phyloP scores from a whole-genome alignment of 768 basidiomycete genomes.

The Leccinum aurantiacum region DNA sequence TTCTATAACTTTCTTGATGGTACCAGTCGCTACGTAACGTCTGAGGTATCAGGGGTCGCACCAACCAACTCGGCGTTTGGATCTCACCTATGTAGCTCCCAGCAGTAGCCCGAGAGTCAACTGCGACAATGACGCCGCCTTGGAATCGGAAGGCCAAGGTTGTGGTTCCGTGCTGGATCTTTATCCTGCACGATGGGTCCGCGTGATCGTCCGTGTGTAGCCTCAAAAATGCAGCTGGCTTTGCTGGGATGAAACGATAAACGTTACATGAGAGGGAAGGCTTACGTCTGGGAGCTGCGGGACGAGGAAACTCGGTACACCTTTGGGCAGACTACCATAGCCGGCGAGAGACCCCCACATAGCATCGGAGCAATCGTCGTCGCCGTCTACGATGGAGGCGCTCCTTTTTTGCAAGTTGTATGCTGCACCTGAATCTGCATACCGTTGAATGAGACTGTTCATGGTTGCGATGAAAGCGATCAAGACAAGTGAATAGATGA shows the following conservation, averaged over 20 bases:
- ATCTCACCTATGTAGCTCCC: slow-evolving; percentile 92
- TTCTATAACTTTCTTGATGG: slow-evolving; percentile 99
- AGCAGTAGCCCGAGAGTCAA: slow-evolving; percentile 97
- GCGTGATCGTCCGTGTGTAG: slow-evolving; percentile 95
- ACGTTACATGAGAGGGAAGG: slow-evolving; percentile 6
- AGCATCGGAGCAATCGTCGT: slow-evolving; percentile 63
- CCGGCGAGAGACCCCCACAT: slow-evolving; percentile 85
- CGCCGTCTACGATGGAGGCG: slow-evolving; percentile 50
- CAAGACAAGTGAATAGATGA: slow-evolving; percentile 22
- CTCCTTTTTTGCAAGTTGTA: slow-evolving; percentile 49
- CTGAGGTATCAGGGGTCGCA: neutral
- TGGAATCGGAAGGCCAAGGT: slow-evolving; percentile 96
- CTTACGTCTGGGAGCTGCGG: slow-evolving; percentile 78
- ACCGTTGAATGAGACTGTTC: slow-evolving; percentile 70
- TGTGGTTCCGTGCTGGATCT: slow-evolving; percentile 98
- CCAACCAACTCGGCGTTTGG: neutral
- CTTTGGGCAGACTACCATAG: slow-evolving; percentile 71
- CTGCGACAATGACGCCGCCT: slow-evolving; percentile 98
- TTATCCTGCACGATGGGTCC: slow-evolving; percentile 92
- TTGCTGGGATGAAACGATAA: slow-evolving; percentile 15
- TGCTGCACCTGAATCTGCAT: slow-evolving; percentile 54
- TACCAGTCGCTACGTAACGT: slow-evolving; percentile 73
- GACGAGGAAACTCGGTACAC: slow-evolving; percentile 68
- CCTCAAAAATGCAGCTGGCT: slow-evolving; percentile 91
- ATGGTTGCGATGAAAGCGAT: slow-evolving; percentile 43